Conservation (phyloP, 345 rosid genomes). For the Hibiscus mutabilis region DNA sequence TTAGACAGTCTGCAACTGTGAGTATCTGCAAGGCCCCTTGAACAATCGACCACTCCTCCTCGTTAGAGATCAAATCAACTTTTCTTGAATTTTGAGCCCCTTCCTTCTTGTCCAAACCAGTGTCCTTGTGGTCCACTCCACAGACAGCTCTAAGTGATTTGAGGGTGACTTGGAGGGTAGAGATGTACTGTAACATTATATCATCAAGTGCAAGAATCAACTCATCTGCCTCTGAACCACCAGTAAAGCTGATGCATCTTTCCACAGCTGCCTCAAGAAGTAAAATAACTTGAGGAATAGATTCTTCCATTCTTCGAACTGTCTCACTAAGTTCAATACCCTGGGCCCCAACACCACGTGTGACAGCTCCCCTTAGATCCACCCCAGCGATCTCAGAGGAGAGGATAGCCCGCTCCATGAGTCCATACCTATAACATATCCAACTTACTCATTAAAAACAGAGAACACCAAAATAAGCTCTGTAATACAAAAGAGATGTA, state of each 20-base stretch:
- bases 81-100: conserved; percentile 54
- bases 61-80: conserved; percentile 64
- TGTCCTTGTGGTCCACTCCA: conserved; percentile 76
- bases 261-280: conserved; percentile 97
- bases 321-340: conserved; percentile 98
- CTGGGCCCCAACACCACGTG: conserved; percentile 97
- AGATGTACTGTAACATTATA: conserved; percentile 80
- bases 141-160: conserved; percentile 87
- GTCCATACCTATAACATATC: conserved; percentile 64
- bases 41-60: conserved; percentile 98
- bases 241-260: conserved; percentile 84
- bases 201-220: conserved; percentile 89
- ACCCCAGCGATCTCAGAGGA: conserved; percentile 85
- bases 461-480: conserved; percentile 7
- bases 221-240: conserved; percentile 97
- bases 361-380: conserved; percentile 95
- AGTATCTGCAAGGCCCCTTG: conserved; percentile 94
- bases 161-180: conserved; percentile 85
- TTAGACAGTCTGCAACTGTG: conserved; percentile 91
- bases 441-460: background rate
- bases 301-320: conserved; percentile 98
- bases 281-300: conserved; percentile 84
- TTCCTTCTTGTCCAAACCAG: conserved; percentile 57
- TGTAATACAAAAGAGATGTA: background rate
- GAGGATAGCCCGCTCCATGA: conserved; percentile 86